Percentiles rank a stretch among this genome's conserved stretches.
phyloP scores from a whole-genome alignment of 148 eudicot species.

The Heliosperma pusillum region DNA sequence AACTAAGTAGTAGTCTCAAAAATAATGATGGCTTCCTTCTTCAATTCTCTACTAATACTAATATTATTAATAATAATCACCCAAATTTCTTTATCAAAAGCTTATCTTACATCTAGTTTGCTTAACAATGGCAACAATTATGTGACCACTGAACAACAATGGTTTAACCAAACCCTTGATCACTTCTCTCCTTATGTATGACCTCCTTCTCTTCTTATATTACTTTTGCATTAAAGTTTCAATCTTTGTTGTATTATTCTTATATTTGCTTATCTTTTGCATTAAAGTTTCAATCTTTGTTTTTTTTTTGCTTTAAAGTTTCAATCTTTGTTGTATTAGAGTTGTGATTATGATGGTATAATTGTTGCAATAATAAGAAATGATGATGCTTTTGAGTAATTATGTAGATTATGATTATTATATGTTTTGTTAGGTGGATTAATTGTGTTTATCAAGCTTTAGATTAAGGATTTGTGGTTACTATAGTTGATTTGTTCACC shows the following conservation, averaged over 20 bases:
- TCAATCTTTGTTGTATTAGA: background rate
- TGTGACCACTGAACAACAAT: slow-evolving; percentile 55
- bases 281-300: background rate
- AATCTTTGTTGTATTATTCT: background rate
- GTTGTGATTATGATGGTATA: slow-evolving; percentile 3
- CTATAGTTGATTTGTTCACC: background rate
- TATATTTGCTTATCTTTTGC: background rate
- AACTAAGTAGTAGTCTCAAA: too few relatives aligned
- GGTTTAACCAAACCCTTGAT: slow-evolving; percentile 90
- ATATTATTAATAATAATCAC: slow-evolving; percentile 14
- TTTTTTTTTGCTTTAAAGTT: background rate
- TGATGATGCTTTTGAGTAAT: background rate
- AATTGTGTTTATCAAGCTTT: slow-evolving; percentile 4
- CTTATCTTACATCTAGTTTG: slow-evolving; percentile 32
- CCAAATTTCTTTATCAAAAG: slow-evolving; percentile 21
- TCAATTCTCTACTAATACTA: background rate
- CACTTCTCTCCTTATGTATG: slow-evolving; percentile 78
- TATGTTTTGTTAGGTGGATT: background rate
- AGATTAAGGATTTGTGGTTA: background rate
- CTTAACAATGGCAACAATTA: slow-evolving; percentile 29
- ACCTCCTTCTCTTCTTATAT: slow-evolving; percentile 13
- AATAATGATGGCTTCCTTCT: background rate
- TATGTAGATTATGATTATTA: background rate
- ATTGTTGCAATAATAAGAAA: background rate
- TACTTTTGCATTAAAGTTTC: background rate